These are phyloP conservation scores for Pestalotiopsis sp. DNA, from an alignment of 2,329 filamentous ascomycete species.

Conservation along the genomic window DNA sequence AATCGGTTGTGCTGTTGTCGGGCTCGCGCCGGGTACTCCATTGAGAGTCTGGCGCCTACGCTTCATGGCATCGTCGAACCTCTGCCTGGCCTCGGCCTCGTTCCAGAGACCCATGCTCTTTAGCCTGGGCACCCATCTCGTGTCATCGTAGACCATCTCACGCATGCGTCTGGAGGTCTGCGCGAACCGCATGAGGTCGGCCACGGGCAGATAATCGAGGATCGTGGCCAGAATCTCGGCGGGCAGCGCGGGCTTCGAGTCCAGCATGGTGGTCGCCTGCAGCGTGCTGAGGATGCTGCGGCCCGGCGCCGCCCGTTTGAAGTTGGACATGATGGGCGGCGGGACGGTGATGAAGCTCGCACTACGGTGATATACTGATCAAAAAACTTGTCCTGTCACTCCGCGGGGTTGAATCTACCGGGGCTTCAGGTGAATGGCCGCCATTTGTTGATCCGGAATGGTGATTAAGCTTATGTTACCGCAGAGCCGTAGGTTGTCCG, in stretches of 20 bases:
- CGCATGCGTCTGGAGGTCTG: constrained; percentile 82
- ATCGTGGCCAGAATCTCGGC: constrained; percentile 88
- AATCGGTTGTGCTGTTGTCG: constrained; percentile 26
- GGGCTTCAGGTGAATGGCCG: neutral
- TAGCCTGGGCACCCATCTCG: constrained; percentile 86
- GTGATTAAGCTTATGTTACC: constrained; percentile 6
- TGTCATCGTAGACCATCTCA: constrained; percentile 99
- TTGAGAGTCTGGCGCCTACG: constrained; percentile 59
- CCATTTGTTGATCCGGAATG: neutral
- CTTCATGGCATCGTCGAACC: constrained; percentile 74
- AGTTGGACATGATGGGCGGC: constrained; percentile 32
- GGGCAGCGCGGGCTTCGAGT: constrained; percentile 77
- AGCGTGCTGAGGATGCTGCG: constrained; percentile 73
- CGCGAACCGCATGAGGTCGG: constrained; percentile 85
- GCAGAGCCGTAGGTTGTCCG: constrained; percentile 2
- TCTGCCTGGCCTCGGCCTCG: constrained; percentile 78
- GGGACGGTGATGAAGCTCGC: neutral
- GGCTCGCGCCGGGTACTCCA: constrained; percentile 26
- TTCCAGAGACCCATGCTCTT: constrained; percentile 92
- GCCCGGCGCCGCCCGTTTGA: constrained; percentile 42
- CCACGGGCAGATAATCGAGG: constrained; percentile 83
- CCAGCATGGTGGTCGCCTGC: constrained; percentile 78
- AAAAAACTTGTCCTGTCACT: neutral
- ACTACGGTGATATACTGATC: neutral
- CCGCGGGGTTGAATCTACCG: neutral